phyloP scores from a whole-genome alignment of 2,329 filamentous ascomycete species.

The Colletotrichum zoysiae region DNA sequence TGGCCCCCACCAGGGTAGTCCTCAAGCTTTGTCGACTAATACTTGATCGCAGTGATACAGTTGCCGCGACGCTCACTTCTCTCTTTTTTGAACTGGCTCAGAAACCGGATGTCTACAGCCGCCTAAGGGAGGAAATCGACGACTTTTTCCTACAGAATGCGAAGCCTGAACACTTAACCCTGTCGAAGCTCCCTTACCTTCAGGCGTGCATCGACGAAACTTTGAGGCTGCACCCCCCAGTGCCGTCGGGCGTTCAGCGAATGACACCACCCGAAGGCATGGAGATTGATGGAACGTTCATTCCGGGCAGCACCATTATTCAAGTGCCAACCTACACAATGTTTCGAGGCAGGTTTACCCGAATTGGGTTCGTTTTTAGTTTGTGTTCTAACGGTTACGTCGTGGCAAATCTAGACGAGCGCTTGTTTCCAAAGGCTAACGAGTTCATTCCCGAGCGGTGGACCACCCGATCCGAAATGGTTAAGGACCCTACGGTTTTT shows the following conservation, averaged over 20 bases:
- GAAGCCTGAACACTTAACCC: slow-evolving; percentile 39
- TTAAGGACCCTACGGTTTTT: slow-evolving; percentile 44
- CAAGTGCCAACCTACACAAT: slow-evolving; percentile 48
- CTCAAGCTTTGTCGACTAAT: neutral
- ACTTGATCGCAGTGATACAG: slow-evolving; percentile 37
- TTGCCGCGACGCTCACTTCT: slow-evolving; percentile 39
- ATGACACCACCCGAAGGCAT: slow-evolving; percentile 55
- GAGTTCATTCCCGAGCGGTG: slow-evolving; percentile 47
- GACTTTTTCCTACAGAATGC: slow-evolving; percentile 37
- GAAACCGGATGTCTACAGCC: slow-evolving; percentile 12
- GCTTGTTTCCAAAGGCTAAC: slow-evolving; percentile 43
- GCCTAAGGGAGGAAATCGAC: slow-evolving; percentile 42
- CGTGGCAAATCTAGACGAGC: slow-evolving; percentile 30
- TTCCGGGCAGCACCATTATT: slow-evolving; percentile 54
- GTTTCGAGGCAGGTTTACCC: slow-evolving; percentile 40
- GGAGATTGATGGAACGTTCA: slow-evolving; percentile 48
- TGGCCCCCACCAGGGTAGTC: neutral
- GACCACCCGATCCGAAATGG: slow-evolving; percentile 42
- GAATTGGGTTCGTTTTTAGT: too few species aligned
- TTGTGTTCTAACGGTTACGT: slow-evolving; percentile 20
- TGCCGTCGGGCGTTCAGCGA: slow-evolving; percentile 51
- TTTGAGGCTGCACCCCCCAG: slow-evolving; percentile 53
- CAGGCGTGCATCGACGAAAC: slow-evolving; percentile 56
- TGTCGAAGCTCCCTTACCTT: slow-evolving; percentile 48
- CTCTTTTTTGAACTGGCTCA: slow-evolving; percentile 42